Base-by-base conservation (phyloP, 225 moss, liverwort and hornwort species). In the Bryum argenteum region DNA sequence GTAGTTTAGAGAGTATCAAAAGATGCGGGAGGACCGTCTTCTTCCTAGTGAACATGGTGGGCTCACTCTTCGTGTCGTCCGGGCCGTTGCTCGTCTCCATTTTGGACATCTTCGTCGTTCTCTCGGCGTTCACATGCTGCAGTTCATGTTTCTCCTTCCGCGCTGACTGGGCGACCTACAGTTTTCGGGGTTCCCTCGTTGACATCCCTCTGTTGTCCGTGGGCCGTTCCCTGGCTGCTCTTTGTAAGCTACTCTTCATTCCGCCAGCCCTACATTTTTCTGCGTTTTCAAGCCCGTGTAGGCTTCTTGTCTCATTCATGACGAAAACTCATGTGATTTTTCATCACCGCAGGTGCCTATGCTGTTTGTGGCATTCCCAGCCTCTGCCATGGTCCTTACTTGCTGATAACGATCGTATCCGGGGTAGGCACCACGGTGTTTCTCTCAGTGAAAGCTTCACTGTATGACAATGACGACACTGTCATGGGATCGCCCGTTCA, bases 51-150 rank as follows among this genome's bases (percentile, higher is more conserved):
- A 74, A 77, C 40, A 84, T 84, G 84, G 61, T 84, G 66, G 84
- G 77, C 14, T 84, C 84, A 17, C 61, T 84, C n/a, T 80, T 80
- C 11, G 74, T 74, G 17, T 76, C 77, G 5, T 84, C 84, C 7
- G 80, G 69, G 45, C 84, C 80, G 21, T 73, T 84, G 52, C 80
- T 84, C 22, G 84, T 84, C 43, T 77, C 74, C 16, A 80, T 84
- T 44, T 61, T 80, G n/a, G 84, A 84, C 66, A 56, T 80, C 22
- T 66, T 73, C n/a, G 24, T 69, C 22, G 74, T 84, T 12, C 67
- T 84, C 67, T 84, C 84, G 14, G 80, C 84, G 28, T 80, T 80
- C 33, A 84, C 84, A 8, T 84, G 84, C 71, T 84, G 84, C 74
- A 77, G 73, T 28, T 77, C 80, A 51, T 84, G 84, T 63, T 84